Percentiles rank a stretch among this genome's conserved stretches.
Conservation (phyloP, 164 flowering plant species). For the Magnolia changhungtana region DNA sequence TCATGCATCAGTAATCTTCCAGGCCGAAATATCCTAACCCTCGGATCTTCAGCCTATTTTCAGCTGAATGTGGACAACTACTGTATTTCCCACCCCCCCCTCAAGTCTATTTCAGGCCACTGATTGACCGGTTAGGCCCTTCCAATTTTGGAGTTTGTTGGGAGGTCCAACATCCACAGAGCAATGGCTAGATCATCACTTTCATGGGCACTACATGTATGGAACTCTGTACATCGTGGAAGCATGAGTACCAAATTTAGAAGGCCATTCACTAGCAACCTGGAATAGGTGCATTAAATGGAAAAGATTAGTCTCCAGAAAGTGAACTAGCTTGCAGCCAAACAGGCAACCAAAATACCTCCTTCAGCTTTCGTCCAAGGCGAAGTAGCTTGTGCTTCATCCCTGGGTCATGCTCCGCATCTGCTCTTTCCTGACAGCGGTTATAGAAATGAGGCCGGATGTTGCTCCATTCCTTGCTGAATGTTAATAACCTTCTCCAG, state of each 20-base stretch:
- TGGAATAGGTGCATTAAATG: background rate
- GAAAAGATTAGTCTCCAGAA: background rate
- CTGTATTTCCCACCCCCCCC: background rate
- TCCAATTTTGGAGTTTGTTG: no score
- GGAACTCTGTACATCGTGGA: background rate
- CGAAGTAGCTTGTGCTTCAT: slow-evolving; percentile 71
- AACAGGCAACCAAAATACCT: slow-evolving; percentile 35
- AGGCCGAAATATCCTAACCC: background rate
- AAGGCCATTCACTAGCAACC: no score
- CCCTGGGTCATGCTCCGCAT: slow-evolving; percentile 60
- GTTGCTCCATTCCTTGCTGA: slow-evolving; percentile 70
- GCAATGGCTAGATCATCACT: background rate
- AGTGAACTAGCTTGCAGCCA: background rate
- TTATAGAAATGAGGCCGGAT: slow-evolving; percentile 69
- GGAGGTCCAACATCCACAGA: no score
- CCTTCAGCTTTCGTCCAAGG: slow-evolving; percentile 74
- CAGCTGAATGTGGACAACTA: no score
- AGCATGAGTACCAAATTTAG: no score
- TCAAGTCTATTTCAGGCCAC: background rate
- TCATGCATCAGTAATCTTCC: background rate
- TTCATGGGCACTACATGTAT: background rate
- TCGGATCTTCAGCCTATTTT: background rate
- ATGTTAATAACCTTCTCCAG: slow-evolving; percentile 86
- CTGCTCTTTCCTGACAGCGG: slow-evolving; percentile 76
- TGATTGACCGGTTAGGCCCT: background rate